phyloP scores from a whole-genome alignment of 768 basidiomycete genomes.

The Serendipita indica region DNA sequence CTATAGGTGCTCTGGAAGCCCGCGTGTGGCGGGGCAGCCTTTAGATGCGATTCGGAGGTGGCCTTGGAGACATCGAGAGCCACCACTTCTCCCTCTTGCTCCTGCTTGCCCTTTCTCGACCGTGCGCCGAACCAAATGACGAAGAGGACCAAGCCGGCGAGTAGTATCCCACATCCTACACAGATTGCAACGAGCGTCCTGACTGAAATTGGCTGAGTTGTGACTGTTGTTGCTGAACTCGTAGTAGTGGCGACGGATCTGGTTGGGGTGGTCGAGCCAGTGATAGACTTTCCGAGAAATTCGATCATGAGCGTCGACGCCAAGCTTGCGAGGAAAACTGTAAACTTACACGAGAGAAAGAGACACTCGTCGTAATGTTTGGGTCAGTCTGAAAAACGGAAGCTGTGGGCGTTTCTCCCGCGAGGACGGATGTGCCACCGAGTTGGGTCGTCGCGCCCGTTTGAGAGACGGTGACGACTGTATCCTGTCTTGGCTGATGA shows the following conservation, averaged over 20 bases:
- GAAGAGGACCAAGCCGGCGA: slow-evolving; percentile 8
- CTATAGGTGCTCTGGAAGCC: background rate
- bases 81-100: background rate
- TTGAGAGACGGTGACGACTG: background rate
- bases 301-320: background rate
- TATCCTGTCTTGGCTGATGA: background rate
- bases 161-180: background rate
- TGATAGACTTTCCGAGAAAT: background rate
- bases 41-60: background rate
- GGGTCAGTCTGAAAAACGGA: background rate
- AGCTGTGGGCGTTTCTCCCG: background rate
- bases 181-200: slow-evolving; percentile 3
- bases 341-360: background rate
- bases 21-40: background rate
- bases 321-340: background rate
- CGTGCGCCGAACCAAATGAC: slow-evolving; percentile 3
- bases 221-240: background rate
- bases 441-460: background rate
- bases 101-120: background rate
- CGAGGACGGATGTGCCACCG: background rate
- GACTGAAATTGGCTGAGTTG: slow-evolving; percentile 1
- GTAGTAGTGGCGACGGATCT: background rate
- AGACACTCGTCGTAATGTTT: background rate
- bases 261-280: background rate
- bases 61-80: background rate